Evolutionary conservation across 2,329 filamentous ascomycete genomes (phyloP).

Genomic region (Arthrobotrys entomopaga): DNA sequence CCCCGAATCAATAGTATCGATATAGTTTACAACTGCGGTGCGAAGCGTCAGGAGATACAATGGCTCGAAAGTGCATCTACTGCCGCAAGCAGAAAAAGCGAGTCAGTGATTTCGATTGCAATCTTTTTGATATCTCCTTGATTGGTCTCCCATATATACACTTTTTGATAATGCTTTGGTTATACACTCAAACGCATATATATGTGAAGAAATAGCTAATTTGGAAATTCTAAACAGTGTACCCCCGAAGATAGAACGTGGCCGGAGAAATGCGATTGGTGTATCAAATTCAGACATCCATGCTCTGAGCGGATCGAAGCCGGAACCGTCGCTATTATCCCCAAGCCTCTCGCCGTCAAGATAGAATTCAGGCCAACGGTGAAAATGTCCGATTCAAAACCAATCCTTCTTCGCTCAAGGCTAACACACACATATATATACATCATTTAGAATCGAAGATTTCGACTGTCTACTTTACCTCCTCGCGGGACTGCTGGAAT

Average conservation of each 20-base stretch:
- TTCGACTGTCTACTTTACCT: conserved; percentile 29
- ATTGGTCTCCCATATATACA: too few relatives aligned
- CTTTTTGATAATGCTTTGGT: too few relatives aligned
- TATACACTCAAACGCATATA: too few relatives aligned
- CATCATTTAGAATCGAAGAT: conserved; percentile 11
- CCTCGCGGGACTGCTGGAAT: conserved; percentile 20
- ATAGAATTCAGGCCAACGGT: conserved; percentile 6
- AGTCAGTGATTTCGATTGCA: too few relatives aligned
- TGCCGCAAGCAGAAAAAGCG: too few relatives aligned
- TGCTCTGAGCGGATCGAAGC: conserved; percentile 24
- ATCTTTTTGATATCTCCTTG: too few relatives aligned
- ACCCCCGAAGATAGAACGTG: neutral
- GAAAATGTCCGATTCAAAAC: conserved; percentile 7
- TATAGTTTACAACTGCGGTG: too few relatives aligned
- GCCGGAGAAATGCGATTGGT: conserved; percentile 22
- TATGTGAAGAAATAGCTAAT: too few relatives aligned
- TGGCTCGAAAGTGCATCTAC: too few relatives aligned
- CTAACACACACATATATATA: neutral
- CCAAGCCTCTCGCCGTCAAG: neutral
- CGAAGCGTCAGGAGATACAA: too few relatives aligned
- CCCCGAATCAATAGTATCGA: too few relatives aligned
- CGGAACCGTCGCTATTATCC: neutral
- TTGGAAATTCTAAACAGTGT: neutral
- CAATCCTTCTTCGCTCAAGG: neutral
- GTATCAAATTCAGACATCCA: conserved; percentile 11